A percentile compares a stretch with the other conserved stretches of the same genome.
Evolutionary conservation across 2,329 filamentous ascomycete genomes (phyloP).

Genomic region (Pezicula rhizophila): DNA sequence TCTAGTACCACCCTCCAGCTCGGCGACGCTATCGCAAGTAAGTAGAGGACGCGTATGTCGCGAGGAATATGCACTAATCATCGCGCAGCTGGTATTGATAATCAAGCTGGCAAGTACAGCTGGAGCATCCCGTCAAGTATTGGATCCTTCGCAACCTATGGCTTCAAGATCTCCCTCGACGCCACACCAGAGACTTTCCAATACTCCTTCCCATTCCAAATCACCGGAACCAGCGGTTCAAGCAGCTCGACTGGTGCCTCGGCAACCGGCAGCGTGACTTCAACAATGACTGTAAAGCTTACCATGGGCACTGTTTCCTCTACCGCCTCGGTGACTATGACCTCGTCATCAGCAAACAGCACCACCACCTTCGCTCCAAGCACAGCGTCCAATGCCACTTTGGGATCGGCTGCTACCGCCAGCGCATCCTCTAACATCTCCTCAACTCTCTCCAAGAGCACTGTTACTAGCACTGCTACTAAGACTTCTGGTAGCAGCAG

Average conservation of each 20-base stretch:
- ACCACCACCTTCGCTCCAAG: conserved; percentile 7
- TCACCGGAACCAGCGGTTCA: conserved; percentile 10
- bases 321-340: conserved; percentile 2
- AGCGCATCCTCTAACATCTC: conserved; percentile 17
- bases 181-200: conserved; percentile 46
- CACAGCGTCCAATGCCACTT: conserved; percentile 28
- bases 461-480: conserved; percentile 1
- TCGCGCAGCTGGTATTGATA: conserved; percentile 39
- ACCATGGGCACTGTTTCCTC: conserved; percentile 4
- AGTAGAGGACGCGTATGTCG: conserved; percentile 26
- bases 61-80: conserved; percentile 9
- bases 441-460: background rate
- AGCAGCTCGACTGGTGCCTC: conserved; percentile 4
- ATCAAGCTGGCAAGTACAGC: conserved; percentile 36
- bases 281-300: conserved; percentile 8
- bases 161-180: conserved; percentile 48
- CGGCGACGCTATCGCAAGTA: conserved; percentile 42
- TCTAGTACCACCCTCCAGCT: conserved; percentile 37
- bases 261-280: conserved; percentile 1
- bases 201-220: conserved; percentile 54
- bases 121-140: conserved; percentile 45
- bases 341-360: conserved; percentile 1
- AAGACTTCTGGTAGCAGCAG: background rate
- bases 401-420: background rate
- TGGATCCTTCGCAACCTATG: conserved; percentile 45